phyloP scores from a whole-genome alignment of 2,329 filamentous ascomycete species.

The Phyllosticta citribraziliensis region DNA sequence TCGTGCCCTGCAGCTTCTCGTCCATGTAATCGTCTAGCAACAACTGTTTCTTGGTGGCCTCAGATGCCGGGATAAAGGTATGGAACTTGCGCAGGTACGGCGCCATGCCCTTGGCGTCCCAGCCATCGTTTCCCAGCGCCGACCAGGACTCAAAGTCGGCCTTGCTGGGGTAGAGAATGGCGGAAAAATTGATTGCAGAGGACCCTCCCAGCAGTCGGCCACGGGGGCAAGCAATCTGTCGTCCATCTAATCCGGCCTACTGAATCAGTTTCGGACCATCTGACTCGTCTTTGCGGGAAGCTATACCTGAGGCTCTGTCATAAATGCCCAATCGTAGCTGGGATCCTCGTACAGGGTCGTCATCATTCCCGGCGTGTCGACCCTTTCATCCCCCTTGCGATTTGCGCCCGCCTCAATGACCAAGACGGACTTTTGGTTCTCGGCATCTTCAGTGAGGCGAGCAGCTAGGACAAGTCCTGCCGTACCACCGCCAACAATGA shows the following conservation, averaged over 20 bases:
- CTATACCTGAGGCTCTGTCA: constrained; percentile 21
- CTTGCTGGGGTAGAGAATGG: constrained; percentile 17
- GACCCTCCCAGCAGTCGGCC: constrained; percentile 29
- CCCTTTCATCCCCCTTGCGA: constrained; percentile 17
- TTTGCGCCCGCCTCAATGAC: constrained; percentile 17
- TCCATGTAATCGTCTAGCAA: constrained; percentile 8
- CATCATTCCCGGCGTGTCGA: constrained; percentile 19
- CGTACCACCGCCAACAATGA: constrained; percentile 13
- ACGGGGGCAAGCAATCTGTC: constrained; percentile 19
- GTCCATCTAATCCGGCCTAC: constrained; percentile 8
- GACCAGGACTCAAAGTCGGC: constrained; percentile 43
- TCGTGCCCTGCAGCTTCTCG: constrained; percentile 9
- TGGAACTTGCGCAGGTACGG: constrained; percentile 20
- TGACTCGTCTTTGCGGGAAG: background rate
- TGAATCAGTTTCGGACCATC: background rate
- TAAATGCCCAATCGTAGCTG: constrained; percentile 23
- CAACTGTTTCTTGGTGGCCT: constrained; percentile 9
- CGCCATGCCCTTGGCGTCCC: constrained; percentile 42
- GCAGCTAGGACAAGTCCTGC: constrained; percentile 12
- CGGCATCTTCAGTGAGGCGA: constrained; percentile 19
- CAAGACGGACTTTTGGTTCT: constrained; percentile 11
- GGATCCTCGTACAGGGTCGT: constrained; percentile 17
- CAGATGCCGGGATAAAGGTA: constrained; percentile 13
- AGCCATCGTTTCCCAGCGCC: constrained; percentile 47
- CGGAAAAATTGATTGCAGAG: constrained; percentile 21